Evolutionary conservation across 306 rosid genomes (phyloP).

Genomic region (Vachellia pachyceras): DNA sequence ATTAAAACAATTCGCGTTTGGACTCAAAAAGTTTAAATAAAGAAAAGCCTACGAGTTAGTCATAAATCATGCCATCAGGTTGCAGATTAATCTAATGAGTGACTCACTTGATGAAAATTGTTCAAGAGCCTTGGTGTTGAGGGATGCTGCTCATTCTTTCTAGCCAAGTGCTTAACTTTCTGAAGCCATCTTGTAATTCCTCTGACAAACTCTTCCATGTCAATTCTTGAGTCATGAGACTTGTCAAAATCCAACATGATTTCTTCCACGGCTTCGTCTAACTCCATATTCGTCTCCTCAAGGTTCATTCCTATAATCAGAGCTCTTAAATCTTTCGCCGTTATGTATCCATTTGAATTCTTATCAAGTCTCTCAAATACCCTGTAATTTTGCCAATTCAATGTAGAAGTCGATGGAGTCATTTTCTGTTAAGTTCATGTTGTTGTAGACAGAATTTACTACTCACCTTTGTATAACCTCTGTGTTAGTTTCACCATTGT

Average conservation of each 20-base stretch:
- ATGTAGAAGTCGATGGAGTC: neutral
- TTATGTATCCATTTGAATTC: slow-evolving; percentile 41
- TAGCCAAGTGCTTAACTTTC: slow-evolving; percentile 35
- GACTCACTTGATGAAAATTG: slow-evolving; percentile 24
- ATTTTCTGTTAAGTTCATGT: neutral
- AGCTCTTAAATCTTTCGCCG: slow-evolving; percentile 45
- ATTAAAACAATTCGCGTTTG: neutral
- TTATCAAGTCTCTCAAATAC: slow-evolving; percentile 43
- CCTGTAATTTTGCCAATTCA: slow-evolving; percentile 24
- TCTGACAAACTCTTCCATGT: slow-evolving; percentile 43
- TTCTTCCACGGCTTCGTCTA: slow-evolving; percentile 32
- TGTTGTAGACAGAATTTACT: neutral
- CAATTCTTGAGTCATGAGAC: slow-evolving; percentile 35
- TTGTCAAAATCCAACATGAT: slow-evolving; percentile 43
- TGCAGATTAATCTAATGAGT: neutral
- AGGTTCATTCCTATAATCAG: slow-evolving; percentile 42
- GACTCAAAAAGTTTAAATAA: neutral
- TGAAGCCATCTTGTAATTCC: slow-evolving; percentile 51
- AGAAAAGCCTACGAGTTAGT: neutral
- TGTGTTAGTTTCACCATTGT: slow-evolving; percentile 46
- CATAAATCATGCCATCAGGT: neutral
- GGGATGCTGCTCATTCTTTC: slow-evolving; percentile 12
- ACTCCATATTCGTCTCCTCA: slow-evolving; percentile 38
- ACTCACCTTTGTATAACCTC: slow-evolving; percentile 46
- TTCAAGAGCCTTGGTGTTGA: slow-evolving; percentile 20